A percentile compares a stretch with the other conserved stretches of the same genome.
phyloP scores from a whole-genome alignment of 2,329 filamentous ascomycete genomes.

The Gyromitra esculenta region DNA sequence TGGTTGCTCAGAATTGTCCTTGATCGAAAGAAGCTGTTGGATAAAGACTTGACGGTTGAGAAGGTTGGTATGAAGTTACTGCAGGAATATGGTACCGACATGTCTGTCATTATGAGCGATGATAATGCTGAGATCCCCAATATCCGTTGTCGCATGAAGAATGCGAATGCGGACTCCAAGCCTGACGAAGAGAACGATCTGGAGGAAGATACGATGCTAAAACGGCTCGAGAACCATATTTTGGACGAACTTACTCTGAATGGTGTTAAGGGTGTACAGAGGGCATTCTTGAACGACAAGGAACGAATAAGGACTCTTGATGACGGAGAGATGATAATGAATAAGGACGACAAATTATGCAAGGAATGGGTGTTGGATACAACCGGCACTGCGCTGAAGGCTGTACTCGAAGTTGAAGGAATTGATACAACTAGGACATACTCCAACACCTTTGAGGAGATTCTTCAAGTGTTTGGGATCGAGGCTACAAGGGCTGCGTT shows the following conservation, averaged over 20 bases:
- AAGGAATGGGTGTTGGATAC: constrained; percentile 97
- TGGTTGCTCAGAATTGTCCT: constrained; percentile 95
- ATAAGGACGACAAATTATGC: constrained; percentile 77
- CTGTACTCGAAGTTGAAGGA: constrained; percentile 85
- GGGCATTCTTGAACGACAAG: constrained; percentile 91
- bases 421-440: constrained; percentile 87
- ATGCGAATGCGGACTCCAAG: constrained; percentile 68
- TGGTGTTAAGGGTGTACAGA: constrained; percentile 86
- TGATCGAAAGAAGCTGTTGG: constrained; percentile 91
- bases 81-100: constrained; percentile 82
- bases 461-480: constrained; percentile 94
- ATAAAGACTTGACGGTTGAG: constrained; percentile 90
- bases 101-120: constrained; percentile 95
- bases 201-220: constrained; percentile 91
- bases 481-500: constrained; percentile 90
- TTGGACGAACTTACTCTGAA: constrained; percentile 90
- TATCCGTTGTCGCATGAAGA: constrained; percentile 84
- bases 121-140: constrained; percentile 97
- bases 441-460: constrained; percentile 94
- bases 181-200: constrained; percentile 74
- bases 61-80: constrained; percentile 92
- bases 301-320: constrained; percentile 72
- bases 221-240: constrained; percentile 89
- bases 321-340: constrained; percentile 77
- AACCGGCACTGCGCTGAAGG: constrained; percentile 83